Evolutionary conservation across 495 filamentous ascomycete species (phyloP).

Genomic region (Echria macrotheca): DNA sequence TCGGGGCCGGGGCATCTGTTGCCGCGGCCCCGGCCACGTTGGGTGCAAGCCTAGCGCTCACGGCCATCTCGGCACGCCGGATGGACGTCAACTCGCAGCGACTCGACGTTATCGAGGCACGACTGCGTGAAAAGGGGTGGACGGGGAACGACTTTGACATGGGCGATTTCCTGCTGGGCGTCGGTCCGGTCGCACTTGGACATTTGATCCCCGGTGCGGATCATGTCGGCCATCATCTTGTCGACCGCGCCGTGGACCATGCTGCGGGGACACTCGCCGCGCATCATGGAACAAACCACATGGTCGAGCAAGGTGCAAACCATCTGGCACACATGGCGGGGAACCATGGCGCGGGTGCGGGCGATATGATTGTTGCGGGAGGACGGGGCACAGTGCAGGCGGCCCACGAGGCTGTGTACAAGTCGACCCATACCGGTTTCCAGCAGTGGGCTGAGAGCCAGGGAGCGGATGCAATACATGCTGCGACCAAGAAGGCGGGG

Average conservation of each 20-base stretch:
- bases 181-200: not conserved
- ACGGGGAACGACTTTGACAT: not conserved
- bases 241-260: not conserved
- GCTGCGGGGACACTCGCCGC: not conserved
- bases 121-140: not conserved
- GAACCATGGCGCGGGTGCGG: not conserved
- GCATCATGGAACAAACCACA: not conserved
- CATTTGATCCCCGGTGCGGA: not conserved
- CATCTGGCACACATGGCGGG: not conserved
- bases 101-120: not conserved
- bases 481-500: not conserved
- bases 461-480: not conserved
- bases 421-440: not conserved
- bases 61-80: not conserved
- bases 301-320: not conserved
- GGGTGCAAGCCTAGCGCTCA: not conserved
- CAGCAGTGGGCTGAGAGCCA: not conserved
- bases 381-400: not conserved
- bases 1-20: not conserved
- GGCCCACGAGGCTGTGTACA: not conserved
- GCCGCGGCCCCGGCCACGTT: not conserved
- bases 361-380: not conserved
- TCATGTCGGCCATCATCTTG: not conserved
- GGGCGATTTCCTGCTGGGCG: not conserved
- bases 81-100: not conserved